A percentile compares a stretch with the other conserved stretches of the same genome.
These are phyloP conservation scores for Lignosus rhinocerotis DNA, from an alignment of 1,284 basidiomycete species.

Conservation along the genomic window DNA sequence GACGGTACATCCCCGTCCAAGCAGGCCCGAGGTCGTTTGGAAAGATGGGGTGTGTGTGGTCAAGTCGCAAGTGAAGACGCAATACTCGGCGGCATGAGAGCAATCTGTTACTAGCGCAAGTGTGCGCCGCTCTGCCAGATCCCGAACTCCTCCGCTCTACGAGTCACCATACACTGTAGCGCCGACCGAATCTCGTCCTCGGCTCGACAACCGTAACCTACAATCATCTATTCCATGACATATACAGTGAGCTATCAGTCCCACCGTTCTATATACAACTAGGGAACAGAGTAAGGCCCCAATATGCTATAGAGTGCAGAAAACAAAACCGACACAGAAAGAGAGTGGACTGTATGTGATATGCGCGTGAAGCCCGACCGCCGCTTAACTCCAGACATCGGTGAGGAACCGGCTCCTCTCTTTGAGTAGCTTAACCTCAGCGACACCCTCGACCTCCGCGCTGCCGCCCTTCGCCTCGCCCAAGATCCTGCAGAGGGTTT, in stretches of 20 bases:
- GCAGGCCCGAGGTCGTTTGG: background rate
- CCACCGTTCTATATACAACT: conserved; percentile 3
- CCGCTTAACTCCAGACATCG: conserved; percentile 65
- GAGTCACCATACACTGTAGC: background rate
- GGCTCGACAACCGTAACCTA: background rate
- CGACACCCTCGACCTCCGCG: conserved; percentile 82
- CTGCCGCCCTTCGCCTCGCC: conserved; percentile 91
- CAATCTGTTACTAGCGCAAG: background rate
- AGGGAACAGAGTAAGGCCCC: background rate
- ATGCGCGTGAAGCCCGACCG: background rate
- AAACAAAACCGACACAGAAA: conserved; percentile 2
- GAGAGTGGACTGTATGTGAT: conserved; percentile 3
- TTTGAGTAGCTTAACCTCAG: conserved; percentile 92
- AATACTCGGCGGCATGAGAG: background rate
- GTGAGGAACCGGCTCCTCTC: conserved; percentile 83
- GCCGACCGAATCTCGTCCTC: background rate
- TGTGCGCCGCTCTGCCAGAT: background rate
- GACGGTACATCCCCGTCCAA: conserved; percentile 14
- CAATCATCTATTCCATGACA: conserved; percentile 2
- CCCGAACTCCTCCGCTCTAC: conserved; percentile 1
- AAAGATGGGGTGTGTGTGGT: conserved; percentile 1
- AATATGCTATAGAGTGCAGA: background rate
- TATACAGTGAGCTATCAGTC: background rate
- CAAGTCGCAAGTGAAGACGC: background rate
- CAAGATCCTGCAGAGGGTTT: conserved; percentile 82